Percentiles rank a stretch among this genome's conserved stretches.
Evolutionary conservation across 331 rosid species (phyloP).

Genomic region (Malus hybrid): DNA sequence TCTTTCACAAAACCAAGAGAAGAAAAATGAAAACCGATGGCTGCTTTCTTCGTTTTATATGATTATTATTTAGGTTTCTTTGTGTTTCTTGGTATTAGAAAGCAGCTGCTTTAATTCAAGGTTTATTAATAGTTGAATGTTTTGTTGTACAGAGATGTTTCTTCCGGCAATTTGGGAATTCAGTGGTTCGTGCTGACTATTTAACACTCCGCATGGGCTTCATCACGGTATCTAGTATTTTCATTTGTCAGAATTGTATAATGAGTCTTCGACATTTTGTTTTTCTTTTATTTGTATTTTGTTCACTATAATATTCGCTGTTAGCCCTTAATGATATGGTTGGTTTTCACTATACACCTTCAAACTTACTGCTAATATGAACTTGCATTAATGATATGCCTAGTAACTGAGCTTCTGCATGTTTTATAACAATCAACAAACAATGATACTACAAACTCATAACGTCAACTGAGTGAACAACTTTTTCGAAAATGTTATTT

Average conservation of each 20-base stretch:
- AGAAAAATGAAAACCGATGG: not conserved
- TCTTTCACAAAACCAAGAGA: not conserved
- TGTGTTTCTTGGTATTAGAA: not conserved
- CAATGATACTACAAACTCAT: not conserved
- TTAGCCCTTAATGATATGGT: not conserved
- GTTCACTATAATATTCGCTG: not conserved
- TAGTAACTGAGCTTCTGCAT: no score
- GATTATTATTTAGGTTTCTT: not conserved
- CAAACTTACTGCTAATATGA: not conserved
- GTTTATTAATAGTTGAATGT: not conserved
- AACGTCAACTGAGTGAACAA: not conserved
- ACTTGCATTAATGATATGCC: not conserved
- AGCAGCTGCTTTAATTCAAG: not conserved
- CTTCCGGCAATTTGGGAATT: conserved; percentile 86
- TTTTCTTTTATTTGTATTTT: not conserved
- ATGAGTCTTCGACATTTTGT: not conserved
- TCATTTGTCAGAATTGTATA: not conserved
- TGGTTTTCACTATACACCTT: not conserved
- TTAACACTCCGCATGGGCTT: conserved; percentile 90
- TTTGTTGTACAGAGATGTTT: conserved; percentile 69
- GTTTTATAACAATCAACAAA: not conserved
- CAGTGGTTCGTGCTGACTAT: conserved; percentile 83
- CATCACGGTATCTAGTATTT: conserved; percentile 51
- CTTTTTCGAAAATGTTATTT: no score
- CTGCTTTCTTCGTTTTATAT: not conserved